These are phyloP conservation scores for Beauveria sp. DNA, from an alignment of 2,329 filamentous ascomycete species.

Conservation along the genomic window DNA sequence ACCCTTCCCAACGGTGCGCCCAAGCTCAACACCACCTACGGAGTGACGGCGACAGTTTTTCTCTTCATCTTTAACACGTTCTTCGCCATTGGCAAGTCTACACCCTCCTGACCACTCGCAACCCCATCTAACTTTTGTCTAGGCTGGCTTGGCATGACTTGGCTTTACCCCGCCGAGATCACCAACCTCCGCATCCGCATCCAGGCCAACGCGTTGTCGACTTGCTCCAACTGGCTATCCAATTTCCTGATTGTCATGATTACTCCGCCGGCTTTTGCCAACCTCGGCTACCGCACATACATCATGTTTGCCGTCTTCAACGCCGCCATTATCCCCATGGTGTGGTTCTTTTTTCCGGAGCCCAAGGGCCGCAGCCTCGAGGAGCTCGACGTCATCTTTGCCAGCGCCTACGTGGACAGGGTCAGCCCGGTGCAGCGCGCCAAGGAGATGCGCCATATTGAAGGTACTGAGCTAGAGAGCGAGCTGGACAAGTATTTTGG, in stretches of 20 bases:
- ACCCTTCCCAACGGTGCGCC: constrained; percentile 22
- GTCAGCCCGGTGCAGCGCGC: constrained; percentile 21
- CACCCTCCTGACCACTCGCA: too few species aligned
- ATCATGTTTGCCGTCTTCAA: constrained; percentile 44
- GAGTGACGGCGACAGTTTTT: constrained; percentile 34
- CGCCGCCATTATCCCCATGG: constrained; percentile 39
- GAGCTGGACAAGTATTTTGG: constrained; percentile 24
- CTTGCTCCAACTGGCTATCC: constrained; percentile 52
- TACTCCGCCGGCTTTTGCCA: constrained; percentile 50
- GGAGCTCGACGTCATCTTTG: constrained; percentile 57
- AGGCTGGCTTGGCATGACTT: constrained; percentile 54
- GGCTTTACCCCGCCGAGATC: constrained; percentile 56
- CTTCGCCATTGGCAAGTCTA: constrained; percentile 35
- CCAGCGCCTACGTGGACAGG: constrained; percentile 19
- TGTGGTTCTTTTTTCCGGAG: constrained; percentile 46
- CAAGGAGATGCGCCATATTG: constrained; percentile 20
- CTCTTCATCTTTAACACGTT: constrained; percentile 56
- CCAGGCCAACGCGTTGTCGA: constrained; percentile 56
- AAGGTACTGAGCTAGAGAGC: constrained; percentile 19
- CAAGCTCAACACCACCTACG: constrained; percentile 19
- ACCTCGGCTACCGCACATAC: constrained; percentile 45
- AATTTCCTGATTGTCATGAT: constrained; percentile 63
- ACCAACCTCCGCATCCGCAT: constrained; percentile 52
- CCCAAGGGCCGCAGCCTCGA: constrained; percentile 51
- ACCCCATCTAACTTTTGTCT: constrained; percentile 20